Evolutionary conservation across 441 rosid species (phyloP), one percentile per base, ranked within the genome.

Genomic region (Adansonia gregorii): DNA sequence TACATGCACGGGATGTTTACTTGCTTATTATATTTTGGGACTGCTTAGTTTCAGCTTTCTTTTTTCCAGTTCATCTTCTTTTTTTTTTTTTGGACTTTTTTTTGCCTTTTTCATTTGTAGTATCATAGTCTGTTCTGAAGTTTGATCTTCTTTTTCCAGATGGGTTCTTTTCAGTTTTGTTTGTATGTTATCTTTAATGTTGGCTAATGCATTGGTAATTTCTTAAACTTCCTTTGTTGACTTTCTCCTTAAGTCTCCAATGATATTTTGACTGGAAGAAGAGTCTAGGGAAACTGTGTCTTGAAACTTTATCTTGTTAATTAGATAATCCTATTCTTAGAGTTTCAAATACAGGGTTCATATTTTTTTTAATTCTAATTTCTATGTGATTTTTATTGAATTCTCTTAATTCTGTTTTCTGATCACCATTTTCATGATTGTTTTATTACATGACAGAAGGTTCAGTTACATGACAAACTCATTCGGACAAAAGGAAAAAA

Each of bases 401-500:
- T 48, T 24, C 48, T 22, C 15, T 61, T 48, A 4, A n/a, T 71
- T 71, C 43, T 74, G 24, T 43, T 15, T 61, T 45, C 12, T 20
- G 24, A 8, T 9, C 12, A 9, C 6, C 12, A 17, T 45, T 22
- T 17, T 35, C 20, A 10, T 9, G 20, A 6, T 52, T 51, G 43
- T 8, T 41, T 27, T 24, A 61, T 48, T 41, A 48, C 55, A 73
- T 49, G 73, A 22, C 43, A 68, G 35, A 59, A 59, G 24, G 39
- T 35, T 64, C 68, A 31, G 1, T 65, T 65, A n/a, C 27, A 55
- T 35, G 24, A 27, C 60, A 68, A 52, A 75, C 8, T 54, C 48
- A 14, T 59, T 68, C 19, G 43, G 51, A 45, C 12, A 46, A 68
- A 68, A 27, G 2, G 0, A 27, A 27, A 27, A 27, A 78, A 95